These are phyloP conservation scores for Eucalyptus shirleyi DNA, from an alignment of 345 rosid genomes.

Conservation along the genomic window DNA sequence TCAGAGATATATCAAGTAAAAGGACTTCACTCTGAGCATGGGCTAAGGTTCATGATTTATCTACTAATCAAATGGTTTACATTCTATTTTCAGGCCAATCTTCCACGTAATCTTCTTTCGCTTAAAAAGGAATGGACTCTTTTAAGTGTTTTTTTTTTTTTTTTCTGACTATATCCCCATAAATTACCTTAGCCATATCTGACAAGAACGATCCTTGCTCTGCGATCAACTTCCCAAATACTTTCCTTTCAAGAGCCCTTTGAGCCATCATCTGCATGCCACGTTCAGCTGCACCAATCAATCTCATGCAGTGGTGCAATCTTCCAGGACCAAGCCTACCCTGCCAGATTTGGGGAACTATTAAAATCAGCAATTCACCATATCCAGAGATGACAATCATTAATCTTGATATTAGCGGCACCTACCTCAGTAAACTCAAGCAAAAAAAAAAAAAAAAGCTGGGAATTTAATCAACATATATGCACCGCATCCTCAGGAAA, in stretches of 20 bases:
- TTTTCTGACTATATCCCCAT: background rate
- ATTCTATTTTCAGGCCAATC: background rate
- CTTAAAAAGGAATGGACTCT: background rate
- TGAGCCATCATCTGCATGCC: constrained; percentile 90
- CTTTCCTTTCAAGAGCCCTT: constrained; percentile 71
- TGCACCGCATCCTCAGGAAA: background rate
- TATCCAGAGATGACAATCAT: background rate
- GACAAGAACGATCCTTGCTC: constrained; percentile 86
- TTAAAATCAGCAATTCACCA: background rate
- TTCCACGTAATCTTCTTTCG: background rate
- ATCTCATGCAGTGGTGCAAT: constrained; percentile 97
- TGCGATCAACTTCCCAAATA: constrained; percentile 80
- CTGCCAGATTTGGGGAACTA: constrained; percentile 17
- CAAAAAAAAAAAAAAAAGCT: background rate
- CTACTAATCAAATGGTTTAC: background rate
- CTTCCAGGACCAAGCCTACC: constrained; percentile 99
- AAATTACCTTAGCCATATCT: constrained; percentile 70
- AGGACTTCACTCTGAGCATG: background rate
- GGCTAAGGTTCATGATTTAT: background rate
- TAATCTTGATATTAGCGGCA: background rate
- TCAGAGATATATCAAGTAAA: background rate
- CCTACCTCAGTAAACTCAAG: background rate
- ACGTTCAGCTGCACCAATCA: constrained; percentile 95
- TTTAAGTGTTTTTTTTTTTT: background rate
- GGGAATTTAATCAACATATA: background rate